Percentiles rank a stretch among this genome's conserved stretches.
phyloP scores from a whole-genome alignment of 495 filamentous ascomycete genomes.

The Penicillium lividum region DNA sequence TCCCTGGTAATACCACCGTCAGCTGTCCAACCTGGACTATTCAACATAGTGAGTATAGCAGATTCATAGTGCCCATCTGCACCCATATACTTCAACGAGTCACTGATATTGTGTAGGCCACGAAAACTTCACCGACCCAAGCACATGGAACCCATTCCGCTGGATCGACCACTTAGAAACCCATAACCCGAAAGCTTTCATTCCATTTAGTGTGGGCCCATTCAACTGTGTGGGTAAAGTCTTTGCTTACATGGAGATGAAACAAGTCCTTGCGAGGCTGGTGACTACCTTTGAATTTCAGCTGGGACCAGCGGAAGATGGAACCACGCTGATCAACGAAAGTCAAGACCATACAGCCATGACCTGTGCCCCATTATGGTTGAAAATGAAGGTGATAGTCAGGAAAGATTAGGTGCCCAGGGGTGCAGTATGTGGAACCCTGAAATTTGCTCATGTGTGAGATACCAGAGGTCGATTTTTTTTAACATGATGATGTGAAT shows the following conservation, averaged over 20 bases:
- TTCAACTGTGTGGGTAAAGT: constrained; percentile 7
- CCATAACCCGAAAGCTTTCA: constrained; percentile 9
- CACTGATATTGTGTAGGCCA: background rate
- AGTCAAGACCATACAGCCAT: constrained; percentile 8
- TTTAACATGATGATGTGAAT: no score
- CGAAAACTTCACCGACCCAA: constrained; percentile 7
- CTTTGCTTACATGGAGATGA: constrained; percentile 11
- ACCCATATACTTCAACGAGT: background rate
- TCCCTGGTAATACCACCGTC: constrained; percentile 44
- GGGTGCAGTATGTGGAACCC: no score
- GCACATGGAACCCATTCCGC: constrained; percentile 5
- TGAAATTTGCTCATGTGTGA: no score
- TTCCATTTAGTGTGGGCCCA: constrained; percentile 9
- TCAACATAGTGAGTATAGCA: constrained; percentile 2
- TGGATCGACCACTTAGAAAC: constrained; percentile 1
- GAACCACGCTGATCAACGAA: constrained; percentile 1
- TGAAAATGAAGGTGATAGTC: constrained; percentile 1
- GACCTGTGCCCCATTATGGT: background rate
- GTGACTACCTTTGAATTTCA: constrained; percentile 8
- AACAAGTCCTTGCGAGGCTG: constrained; percentile 2
- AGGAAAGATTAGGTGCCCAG: background rate
- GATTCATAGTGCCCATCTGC: background rate
- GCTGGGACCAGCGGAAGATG: constrained; percentile 2
- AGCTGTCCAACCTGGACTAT: constrained; percentile 10
- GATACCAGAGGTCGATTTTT: no score